Percentiles rank a stretch among this genome's conserved stretches.
Conservation (phyloP, 73 alveolate species). For the Paramecium tetraurelia region DNA sequence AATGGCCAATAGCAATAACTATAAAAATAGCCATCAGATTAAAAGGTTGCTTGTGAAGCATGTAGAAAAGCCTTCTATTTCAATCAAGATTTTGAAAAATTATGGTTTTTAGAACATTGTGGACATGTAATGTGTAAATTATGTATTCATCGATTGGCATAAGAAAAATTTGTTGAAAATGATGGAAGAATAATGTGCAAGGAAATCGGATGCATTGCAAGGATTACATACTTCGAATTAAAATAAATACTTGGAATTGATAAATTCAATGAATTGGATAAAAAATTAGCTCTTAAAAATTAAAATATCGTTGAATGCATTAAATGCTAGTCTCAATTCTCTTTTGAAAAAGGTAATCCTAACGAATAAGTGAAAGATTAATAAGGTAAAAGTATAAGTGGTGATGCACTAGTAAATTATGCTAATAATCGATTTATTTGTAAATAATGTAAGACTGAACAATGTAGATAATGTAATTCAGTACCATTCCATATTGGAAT, state of each 20-base stretch:
- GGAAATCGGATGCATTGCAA: background rate
- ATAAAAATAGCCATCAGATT: constrained; percentile 44
- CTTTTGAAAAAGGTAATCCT: constrained; percentile 49
- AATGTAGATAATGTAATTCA: constrained; percentile 78
- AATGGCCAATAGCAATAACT: background rate
- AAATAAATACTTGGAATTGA: constrained; percentile 50
- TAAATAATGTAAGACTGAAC: constrained; percentile 68
- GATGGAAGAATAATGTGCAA: constrained; percentile 23
- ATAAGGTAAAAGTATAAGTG: constrained; percentile 38
- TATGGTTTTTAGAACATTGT: constrained; percentile 14
- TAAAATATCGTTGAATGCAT: constrained; percentile 49
- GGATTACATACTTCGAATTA: background rate
- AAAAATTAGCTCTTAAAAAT: background rate
- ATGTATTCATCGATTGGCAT: background rate
- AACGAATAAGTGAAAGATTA: constrained; percentile 37
- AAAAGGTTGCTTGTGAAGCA: constrained; percentile 19
- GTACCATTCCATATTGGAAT: constrained; percentile 89
- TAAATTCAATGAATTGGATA: constrained; percentile 31
- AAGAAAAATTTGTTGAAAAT: background rate
- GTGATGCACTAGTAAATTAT: constrained; percentile 66
- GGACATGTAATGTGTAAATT: constrained; percentile 12
- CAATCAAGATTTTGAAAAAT: constrained; percentile 22
- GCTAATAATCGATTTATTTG: constrained; percentile 78
- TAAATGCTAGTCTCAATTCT: constrained; percentile 57
- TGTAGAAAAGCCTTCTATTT: background rate